phyloP scores from a whole-genome alignment of 1,139 yeast genomes.

The Scheffersomyces segobiensis region DNA sequence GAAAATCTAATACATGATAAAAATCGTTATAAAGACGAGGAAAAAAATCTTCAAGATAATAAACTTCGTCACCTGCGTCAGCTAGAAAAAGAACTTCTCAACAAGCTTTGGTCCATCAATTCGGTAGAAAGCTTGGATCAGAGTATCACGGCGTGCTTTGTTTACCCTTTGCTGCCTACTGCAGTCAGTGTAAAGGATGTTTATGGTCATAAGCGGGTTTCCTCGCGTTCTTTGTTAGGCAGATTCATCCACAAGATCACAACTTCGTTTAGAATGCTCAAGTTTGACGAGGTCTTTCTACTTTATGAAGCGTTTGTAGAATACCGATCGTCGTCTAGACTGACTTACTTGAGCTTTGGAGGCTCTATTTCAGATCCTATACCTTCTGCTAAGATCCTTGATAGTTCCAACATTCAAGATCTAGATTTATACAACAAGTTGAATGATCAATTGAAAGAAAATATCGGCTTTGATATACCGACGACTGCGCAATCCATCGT shows the following conservation, averaged over 20 bases:
- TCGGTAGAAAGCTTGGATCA: conserved; percentile 38
- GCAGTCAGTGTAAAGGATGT: conserved; percentile 6
- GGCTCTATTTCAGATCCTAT: conserved; percentile 11
- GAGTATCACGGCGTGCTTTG: conserved; percentile 11
- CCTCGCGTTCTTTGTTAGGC: conserved; percentile 41
- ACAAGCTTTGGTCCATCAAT: conserved; percentile 30
- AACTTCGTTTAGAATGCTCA: conserved; percentile 52
- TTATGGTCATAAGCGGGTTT: conserved; percentile 12
- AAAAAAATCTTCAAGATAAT: neutral
- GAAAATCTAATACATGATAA: neutral
- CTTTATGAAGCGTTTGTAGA: conserved; percentile 57
- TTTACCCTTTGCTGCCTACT: conserved; percentile 9
- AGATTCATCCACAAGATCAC: conserved; percentile 38
- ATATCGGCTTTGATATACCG: conserved; percentile 17
- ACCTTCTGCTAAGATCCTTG: conserved; percentile 2
- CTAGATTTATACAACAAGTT: conserved; percentile 19
- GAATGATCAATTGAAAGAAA: conserved; percentile 21
- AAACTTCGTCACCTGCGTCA: neutral
- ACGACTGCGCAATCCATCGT: conserved; percentile 13
- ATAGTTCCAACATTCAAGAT: conserved; percentile 9
- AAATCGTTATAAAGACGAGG: neutral
- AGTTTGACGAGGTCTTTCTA: conserved; percentile 56
- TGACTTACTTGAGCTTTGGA: conserved; percentile 19
- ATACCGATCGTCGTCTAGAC: conserved; percentile 45
- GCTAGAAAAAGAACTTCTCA: conserved; percentile 13